A percentile compares a stretch with the other conserved stretches of the same genome.
Evolutionary conservation across 1,139 yeast species (phyloP).

Genomic region (Zygoascus hellenicus): DNA sequence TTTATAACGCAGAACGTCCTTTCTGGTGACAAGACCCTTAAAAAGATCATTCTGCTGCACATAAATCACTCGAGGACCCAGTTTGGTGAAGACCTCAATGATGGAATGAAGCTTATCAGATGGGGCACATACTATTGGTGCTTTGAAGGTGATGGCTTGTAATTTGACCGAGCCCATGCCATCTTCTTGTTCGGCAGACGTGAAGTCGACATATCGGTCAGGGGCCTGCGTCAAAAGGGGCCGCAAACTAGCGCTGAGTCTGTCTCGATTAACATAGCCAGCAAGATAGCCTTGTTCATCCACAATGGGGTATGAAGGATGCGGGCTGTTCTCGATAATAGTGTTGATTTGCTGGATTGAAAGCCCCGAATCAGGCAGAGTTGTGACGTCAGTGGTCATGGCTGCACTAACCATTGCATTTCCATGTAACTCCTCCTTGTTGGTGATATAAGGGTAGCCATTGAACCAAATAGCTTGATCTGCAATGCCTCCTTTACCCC

Average conservation of each 20-base stretch:
- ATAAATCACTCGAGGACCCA: constrained; percentile 74
- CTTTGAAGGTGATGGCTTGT: constrained; percentile 22
- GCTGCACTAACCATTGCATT: constrained; percentile 54
- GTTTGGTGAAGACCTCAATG: constrained; percentile 62
- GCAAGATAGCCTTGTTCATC: constrained; percentile 23
- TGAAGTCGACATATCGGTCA: constrained; percentile 11
- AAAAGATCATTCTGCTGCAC: constrained; percentile 52
- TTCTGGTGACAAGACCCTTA: constrained; percentile 59
- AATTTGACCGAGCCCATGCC: constrained; percentile 25
- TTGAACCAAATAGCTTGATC: constrained; percentile 89
- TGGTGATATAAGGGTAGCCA: constrained; percentile 81
- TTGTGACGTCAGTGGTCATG: constrained; percentile 54
- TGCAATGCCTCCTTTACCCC: constrained; percentile 86
- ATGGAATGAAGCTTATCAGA: constrained; percentile 56
- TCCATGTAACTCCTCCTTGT: constrained; percentile 61
- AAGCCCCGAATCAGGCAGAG: constrained; percentile 20
- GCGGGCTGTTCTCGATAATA: constrained; percentile 52
- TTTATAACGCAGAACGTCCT: constrained; percentile 55
- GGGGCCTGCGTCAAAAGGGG: constrained; percentile 12
- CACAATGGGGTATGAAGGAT: constrained; percentile 34
- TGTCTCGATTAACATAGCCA: constrained; percentile 35
- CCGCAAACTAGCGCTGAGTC: constrained; percentile 24
- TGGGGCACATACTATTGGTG: constrained; percentile 59
- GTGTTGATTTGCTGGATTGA: constrained; percentile 35
- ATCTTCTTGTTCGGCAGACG: constrained; percentile 8